These are phyloP conservation scores for Periconia digitata DNA, from an alignment of 2,329 filamentous ascomycete genomes.

Conservation along the genomic window DNA sequence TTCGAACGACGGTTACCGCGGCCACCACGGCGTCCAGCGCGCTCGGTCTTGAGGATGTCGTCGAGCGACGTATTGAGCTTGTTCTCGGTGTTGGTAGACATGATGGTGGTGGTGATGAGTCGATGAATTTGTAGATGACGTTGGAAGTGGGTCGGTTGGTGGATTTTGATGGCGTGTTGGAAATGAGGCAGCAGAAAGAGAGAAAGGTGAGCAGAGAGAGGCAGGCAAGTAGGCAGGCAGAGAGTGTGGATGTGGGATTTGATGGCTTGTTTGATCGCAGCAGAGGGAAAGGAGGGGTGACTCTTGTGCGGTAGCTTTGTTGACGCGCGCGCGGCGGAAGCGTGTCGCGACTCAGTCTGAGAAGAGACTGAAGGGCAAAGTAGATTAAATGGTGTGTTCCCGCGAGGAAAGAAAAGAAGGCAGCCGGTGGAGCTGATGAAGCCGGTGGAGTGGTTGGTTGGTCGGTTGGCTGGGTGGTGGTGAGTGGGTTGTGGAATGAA, in stretches of 20 bases:
- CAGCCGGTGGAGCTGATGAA: too few relatives aligned
- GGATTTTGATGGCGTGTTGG: slow-evolving; percentile 5
- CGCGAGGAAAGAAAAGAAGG: too few relatives aligned
- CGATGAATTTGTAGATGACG: background rate
- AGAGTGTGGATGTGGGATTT: background rate
- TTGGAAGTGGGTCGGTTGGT: slow-evolving; percentile 2
- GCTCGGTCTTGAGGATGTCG: slow-evolving; percentile 85
- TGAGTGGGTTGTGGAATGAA: too few relatives aligned
- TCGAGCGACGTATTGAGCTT: slow-evolving; percentile 98
- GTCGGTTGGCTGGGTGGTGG: too few relatives aligned
- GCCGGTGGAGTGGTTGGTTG: too few relatives aligned
- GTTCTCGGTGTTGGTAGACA: slow-evolving; percentile 65
- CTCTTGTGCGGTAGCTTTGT: slow-evolving; percentile 1
- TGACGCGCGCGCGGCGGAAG: background rate
- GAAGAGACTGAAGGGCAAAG: background rate
- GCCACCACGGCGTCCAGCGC: slow-evolving; percentile 55
- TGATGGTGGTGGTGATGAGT: slow-evolving; percentile 19
- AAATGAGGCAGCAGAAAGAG: slow-evolving; percentile 10
- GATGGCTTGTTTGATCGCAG: background rate
- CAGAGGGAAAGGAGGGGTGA: background rate
- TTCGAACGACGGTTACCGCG: slow-evolving; percentile 49
- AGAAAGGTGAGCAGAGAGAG: slow-evolving; percentile 7
- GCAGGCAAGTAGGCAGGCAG: background rate
- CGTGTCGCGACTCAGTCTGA: background rate
- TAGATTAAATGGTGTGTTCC: background rate